Conservation (phyloP, 129 eudicot species). For the Scalesia atractyloides region DNA sequence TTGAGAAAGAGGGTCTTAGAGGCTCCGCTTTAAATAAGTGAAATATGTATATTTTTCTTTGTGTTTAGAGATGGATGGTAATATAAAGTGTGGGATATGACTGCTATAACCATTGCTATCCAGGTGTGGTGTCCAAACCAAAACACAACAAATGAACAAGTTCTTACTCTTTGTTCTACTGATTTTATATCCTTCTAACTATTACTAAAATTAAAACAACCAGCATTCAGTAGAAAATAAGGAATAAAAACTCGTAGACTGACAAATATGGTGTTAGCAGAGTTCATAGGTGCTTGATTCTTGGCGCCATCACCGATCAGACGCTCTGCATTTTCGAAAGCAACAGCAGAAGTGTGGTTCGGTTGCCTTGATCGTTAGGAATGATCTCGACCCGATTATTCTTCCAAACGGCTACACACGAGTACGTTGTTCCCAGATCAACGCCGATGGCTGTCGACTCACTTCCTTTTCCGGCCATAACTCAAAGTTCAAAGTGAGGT, state of each 20-base stretch:
- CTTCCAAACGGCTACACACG: conserved; percentile 27
- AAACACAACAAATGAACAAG: not conserved
- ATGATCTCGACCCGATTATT: conserved; percentile 20
- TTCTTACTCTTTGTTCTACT: not conserved
- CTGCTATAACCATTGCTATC: no score
- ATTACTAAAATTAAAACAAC: not conserved
- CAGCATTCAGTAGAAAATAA: not conserved
- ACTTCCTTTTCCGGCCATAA: not conserved
- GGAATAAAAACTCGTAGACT: not conserved
- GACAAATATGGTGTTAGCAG: conserved; percentile 23
- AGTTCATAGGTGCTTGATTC: conserved; percentile 20
- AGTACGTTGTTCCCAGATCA: conserved; percentile 28
- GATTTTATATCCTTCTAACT: not conserved
- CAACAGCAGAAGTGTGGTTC: conserved; percentile 24
- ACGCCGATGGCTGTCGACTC: conserved; percentile 15
- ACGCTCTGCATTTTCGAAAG: conserved; percentile 14
- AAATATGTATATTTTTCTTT: no score
- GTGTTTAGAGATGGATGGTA: no score
- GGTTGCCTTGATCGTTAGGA: conserved; percentile 33
- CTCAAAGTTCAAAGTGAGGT: not conserved
- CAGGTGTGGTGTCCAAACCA: no score
- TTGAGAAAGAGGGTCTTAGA: no score
- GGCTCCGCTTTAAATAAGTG: no score
- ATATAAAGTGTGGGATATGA: no score
- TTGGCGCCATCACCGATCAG: conserved; percentile 27